These are phyloP conservation scores for Gaertneriomyces semiglobifer DNA, from an alignment of 192 early-diverging fungal species.

Conservation along the genomic window DNA sequence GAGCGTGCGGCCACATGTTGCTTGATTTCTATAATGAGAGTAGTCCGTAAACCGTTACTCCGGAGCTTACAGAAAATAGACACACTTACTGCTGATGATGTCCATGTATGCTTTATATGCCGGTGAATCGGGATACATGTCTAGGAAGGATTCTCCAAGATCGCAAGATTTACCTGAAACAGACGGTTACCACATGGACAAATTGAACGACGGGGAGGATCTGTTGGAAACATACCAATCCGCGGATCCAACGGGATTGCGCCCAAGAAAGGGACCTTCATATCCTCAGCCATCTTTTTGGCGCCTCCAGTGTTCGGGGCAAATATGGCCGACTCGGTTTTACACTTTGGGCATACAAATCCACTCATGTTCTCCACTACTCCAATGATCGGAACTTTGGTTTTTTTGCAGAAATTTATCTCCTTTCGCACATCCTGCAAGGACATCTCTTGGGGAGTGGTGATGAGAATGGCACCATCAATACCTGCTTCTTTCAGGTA, in stretches of 20 bases:
- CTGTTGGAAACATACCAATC: conserved; percentile 33
- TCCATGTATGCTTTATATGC: conserved; percentile 52
- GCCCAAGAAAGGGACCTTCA: conserved; percentile 82
- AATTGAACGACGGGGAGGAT: neutral
- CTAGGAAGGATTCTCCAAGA: conserved; percentile 83
- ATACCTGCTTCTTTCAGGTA: conserved; percentile 72
- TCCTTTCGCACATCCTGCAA: conserved; percentile 60
- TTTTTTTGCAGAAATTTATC: conserved; percentile 57
- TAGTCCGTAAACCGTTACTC: no score
- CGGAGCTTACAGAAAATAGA: no score
- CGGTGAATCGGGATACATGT: conserved; percentile 82
- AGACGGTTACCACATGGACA: neutral
- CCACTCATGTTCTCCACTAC: conserved; percentile 57
- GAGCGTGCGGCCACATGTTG: no score
- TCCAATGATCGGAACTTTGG: conserved; percentile 45
- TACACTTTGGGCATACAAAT: conserved; percentile 47
- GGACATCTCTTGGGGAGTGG: conserved; percentile 83
- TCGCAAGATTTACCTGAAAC: conserved; percentile 71
- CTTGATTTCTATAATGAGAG: no score
- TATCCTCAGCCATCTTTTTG: conserved; percentile 81
- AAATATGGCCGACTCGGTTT: conserved; percentile 86
- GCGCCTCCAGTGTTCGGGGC: conserved; percentile 80
- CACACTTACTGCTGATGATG: conserved; percentile 33
- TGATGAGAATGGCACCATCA: conserved; percentile 91
- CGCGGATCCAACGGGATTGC: conserved; percentile 88